phyloP scores from a whole-genome alignment of 305 asterid species.

The Nicotiana rustica region DNA sequence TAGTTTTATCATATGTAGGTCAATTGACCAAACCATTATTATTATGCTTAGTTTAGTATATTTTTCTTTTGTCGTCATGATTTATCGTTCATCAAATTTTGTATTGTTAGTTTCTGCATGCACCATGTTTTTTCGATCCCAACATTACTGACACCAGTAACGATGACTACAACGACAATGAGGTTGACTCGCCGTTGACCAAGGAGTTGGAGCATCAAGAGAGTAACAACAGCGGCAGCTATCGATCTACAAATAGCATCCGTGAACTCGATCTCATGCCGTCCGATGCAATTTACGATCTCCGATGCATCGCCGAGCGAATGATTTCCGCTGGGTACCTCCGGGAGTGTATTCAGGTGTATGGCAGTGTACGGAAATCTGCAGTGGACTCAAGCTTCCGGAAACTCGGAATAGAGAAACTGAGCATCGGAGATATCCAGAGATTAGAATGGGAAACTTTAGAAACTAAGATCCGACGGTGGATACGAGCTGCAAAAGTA shows the following conservation, averaged over 20 bases:
- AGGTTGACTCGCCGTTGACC: slow-evolving; percentile 17
- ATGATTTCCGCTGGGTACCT: slow-evolving; percentile 59
- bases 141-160: slow-evolving; percentile 33
- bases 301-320: slow-evolving; percentile 66
- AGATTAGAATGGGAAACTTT: slow-evolving; percentile 70
- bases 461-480: slow-evolving; percentile 69
- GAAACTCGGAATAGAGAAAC: slow-evolving; percentile 60
- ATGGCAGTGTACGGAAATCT: slow-evolving; percentile 69
- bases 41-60: no score
- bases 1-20: no score
- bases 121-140: no score
- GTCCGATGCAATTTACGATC: slow-evolving; percentile 60
- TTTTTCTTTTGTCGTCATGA: no score
- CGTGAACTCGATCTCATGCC: slow-evolving; percentile 72
- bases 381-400: slow-evolving; percentile 61
- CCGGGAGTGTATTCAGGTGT: slow-evolving; percentile 73
- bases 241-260: slow-evolving; percentile 58
- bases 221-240: slow-evolving; percentile 55
- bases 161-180: neutral
- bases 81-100: no score
- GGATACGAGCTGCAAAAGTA: slow-evolving; percentile 69
- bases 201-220: slow-evolving; percentile 64
- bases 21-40: no score
- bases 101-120: no score
- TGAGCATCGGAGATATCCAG: slow-evolving; percentile 75